Conservation (phyloP, 257 asterid genomes). For the Penstemon davidsonii region DNA sequence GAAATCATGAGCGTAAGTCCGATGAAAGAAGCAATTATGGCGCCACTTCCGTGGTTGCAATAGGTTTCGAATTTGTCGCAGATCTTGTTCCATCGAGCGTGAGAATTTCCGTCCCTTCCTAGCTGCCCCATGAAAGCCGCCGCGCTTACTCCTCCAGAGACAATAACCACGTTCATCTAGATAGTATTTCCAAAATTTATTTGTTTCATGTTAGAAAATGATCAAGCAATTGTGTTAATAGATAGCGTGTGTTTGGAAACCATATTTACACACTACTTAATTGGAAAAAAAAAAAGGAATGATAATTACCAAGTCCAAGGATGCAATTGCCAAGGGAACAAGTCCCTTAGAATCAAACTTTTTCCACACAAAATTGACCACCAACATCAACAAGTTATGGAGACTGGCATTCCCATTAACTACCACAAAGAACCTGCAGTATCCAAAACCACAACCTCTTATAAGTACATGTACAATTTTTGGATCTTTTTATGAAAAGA, state of each 20-base stretch:
- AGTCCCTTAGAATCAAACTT: constrained; percentile 45
- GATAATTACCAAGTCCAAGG: constrained; percentile 65
- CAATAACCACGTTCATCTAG: constrained; percentile 61
- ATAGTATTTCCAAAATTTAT: not conserved
- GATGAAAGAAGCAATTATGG: constrained; percentile 55
- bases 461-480: not conserved
- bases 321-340: constrained; percentile 46
- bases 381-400: constrained; percentile 68
- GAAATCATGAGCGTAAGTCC: constrained; percentile 60
- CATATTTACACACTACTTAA: no score
- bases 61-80: constrained; percentile 65
- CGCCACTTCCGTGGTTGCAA: constrained; percentile 70
- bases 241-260: not conserved
- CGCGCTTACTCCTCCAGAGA: constrained; percentile 69
- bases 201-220: not conserved
- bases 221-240: no score
- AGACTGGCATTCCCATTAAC: constrained; percentile 64
- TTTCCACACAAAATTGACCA: constrained; percentile 35
- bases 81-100: constrained; percentile 79
- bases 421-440: constrained; percentile 75
- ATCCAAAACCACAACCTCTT: constrained; percentile 18
- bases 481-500: not conserved
- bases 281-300: not conserved
- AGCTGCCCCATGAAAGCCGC: constrained; percentile 91
- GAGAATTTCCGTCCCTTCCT: constrained; percentile 79